A percentile compares a stretch with the other conserved stretches of the same genome.
Conservation (phyloP, 495 filamentous ascomycete species). For the Evernia prunastri region DNA sequence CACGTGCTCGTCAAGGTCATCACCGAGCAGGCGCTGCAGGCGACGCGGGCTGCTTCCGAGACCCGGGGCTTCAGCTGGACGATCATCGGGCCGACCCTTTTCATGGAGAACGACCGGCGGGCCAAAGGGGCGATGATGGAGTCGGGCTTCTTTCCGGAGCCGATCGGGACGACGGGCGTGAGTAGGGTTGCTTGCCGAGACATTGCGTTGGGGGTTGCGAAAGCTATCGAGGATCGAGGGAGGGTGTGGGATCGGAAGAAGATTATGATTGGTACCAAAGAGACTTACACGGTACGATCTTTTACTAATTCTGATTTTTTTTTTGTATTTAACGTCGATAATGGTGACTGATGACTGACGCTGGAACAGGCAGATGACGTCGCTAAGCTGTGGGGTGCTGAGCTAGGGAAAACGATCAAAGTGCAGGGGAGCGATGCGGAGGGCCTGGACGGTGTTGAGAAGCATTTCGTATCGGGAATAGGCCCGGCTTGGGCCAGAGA, state of each 20-base stretch:
- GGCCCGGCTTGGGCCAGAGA: not conserved
- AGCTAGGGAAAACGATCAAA: slow-evolving; percentile 7
- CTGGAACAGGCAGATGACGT: not conserved
- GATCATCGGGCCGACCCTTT: slow-evolving; percentile 4
- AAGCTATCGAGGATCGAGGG: slow-evolving; percentile 4
- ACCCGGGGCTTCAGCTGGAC: not conserved
- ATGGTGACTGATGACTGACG: no score
- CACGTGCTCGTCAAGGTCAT: no score
- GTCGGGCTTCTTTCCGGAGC: not conserved
- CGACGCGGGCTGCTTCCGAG: no score
- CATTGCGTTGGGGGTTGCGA: slow-evolving; percentile 9
- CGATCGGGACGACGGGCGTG: not conserved
- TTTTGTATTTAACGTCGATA: no score
- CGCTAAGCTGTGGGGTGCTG: slow-evolving; percentile 1
- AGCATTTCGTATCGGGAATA: not conserved
- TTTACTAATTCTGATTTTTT: not conserved
- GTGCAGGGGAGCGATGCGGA: slow-evolving; percentile 2
- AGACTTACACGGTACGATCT: slow-evolving; percentile 4
- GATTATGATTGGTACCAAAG: slow-evolving; percentile 4
- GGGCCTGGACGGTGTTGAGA: slow-evolving; percentile 4
- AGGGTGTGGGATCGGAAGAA: slow-evolving; percentile 9
- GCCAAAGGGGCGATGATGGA: slow-evolving; percentile 9
- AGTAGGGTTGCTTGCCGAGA: slow-evolving; percentile 6
- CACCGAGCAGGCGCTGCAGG: no score
- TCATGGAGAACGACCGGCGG: slow-evolving; percentile 2